Percentiles rank a stretch among this genome's conserved stretches.
Evolutionary conservation across 2,329 filamentous ascomycete genomes (phyloP).

Genomic region (Pyrenochaeta sp.): DNA sequence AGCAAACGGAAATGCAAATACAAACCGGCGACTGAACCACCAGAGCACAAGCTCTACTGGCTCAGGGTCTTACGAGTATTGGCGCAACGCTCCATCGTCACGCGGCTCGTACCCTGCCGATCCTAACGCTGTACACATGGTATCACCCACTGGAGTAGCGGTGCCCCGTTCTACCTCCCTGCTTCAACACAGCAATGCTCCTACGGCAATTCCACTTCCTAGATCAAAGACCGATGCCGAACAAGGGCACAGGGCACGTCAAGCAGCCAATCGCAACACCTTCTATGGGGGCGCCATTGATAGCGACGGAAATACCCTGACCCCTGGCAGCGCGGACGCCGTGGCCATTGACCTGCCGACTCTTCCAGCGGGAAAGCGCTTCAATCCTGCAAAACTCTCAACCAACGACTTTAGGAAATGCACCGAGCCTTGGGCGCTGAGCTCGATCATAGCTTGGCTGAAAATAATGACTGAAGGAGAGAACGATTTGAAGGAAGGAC

Average conservation of each 20-base stretch:
- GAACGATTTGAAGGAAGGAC: slow-evolving; percentile 82
- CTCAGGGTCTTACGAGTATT: slow-evolving; percentile 57
- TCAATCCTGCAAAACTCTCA: slow-evolving; percentile 84
- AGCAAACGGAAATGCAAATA: slow-evolving; percentile 59
- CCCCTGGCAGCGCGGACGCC: slow-evolving; percentile 51
- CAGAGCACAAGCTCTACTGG: slow-evolving; percentile 41
- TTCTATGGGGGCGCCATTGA: slow-evolving; percentile 45
- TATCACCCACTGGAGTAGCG: slow-evolving; percentile 39
- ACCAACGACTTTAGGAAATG: slow-evolving; percentile 85
- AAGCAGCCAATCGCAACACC: slow-evolving; percentile 45
- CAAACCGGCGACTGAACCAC: slow-evolving; percentile 54
- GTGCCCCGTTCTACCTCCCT: slow-evolving; percentile 66
- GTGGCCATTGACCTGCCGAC: slow-evolving; percentile 84
- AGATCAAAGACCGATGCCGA: slow-evolving; percentile 95
- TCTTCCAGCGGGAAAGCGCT: slow-evolving; percentile 80
- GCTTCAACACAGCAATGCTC: slow-evolving; percentile 81
- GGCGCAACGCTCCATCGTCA: slow-evolving; percentile 43
- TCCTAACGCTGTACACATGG: slow-evolving; percentile 41
- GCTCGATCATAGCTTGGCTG: slow-evolving; percentile 86
- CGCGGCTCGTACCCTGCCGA: slow-evolving; percentile 44
- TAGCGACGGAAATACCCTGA: slow-evolving; percentile 66
- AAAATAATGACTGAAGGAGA: slow-evolving; percentile 91
- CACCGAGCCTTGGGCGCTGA: slow-evolving; percentile 90
- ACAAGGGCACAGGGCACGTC: slow-evolving; percentile 57
- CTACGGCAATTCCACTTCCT: slow-evolving; percentile 80